phyloP scores from a whole-genome alignment of 345 rosid genomes.

The Nephelium lappaceum region DNA sequence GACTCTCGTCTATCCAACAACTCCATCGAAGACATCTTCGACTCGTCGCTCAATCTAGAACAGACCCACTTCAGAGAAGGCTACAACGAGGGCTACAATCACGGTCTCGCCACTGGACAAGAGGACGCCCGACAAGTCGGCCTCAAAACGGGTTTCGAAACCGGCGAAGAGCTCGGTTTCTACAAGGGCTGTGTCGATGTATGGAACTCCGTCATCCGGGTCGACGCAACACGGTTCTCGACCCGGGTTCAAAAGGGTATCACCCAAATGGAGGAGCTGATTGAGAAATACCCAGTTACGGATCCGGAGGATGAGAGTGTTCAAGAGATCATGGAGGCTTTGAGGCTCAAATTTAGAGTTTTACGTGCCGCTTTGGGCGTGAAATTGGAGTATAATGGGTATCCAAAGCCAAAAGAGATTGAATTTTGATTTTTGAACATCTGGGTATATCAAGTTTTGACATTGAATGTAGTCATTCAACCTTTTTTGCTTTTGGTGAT shows the following conservation, averaged over 20 bases:
- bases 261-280: constrained; percentile 57
- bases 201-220: constrained; percentile 60
- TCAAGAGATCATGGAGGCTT: constrained; percentile 56
- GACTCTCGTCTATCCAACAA: constrained; percentile 24
- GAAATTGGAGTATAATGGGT: constrained; percentile 66
- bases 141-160: constrained; percentile 63
- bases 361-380: constrained; percentile 66
- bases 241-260: constrained; percentile 57
- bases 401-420: constrained; percentile 54
- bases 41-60: constrained; percentile 57
- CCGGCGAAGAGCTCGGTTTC: constrained; percentile 80
- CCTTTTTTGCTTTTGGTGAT: not conserved
- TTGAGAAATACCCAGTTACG: constrained; percentile 52
- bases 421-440: constrained; percentile 51
- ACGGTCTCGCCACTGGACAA: constrained; percentile 55
- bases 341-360: constrained; percentile 70
- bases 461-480: not conserved
- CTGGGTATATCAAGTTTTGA: not conserved
- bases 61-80: constrained; percentile 64
- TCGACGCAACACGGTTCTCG: constrained; percentile 52
- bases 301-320: constrained; percentile 70
- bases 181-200: constrained; percentile 74
- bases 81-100: constrained; percentile 63
- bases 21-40: constrained; percentile 53
- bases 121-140: constrained; percentile 70